Percentiles rank a stretch among this genome's conserved stretches.
Conservation (phyloP, 2,329 filamentous ascomycete species). For the Didymosphaeria variabile region DNA sequence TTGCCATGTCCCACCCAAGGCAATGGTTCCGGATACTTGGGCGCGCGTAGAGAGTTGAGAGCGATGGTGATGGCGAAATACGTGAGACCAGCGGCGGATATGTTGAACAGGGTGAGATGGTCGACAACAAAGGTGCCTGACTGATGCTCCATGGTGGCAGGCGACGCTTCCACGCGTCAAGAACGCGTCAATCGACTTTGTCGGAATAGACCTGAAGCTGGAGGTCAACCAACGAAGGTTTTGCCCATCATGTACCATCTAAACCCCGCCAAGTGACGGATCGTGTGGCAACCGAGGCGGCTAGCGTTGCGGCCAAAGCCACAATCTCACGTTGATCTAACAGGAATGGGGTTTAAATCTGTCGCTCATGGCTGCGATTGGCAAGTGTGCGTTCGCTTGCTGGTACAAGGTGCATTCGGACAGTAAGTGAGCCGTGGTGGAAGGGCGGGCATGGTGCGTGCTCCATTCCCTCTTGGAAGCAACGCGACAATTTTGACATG, state of each 20-base stretch:
- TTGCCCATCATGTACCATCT: not conserved
- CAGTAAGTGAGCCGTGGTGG: not conserved
- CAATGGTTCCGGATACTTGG: conserved; percentile 27
- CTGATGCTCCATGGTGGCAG: conserved; percentile 10
- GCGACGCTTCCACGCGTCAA: not conserved
- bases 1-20: conserved; percentile 40
- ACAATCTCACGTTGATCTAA: conserved; percentile 3
- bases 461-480: not conserved
- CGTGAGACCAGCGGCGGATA: conserved; percentile 27
- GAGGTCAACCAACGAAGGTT: not conserved
- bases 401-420: not conserved
- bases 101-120: conserved; percentile 16
- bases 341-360: not conserved
- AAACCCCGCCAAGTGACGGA: not conserved
- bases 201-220: not conserved
- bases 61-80: conserved; percentile 26
- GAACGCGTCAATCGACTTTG: not conserved
- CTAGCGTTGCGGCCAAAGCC: conserved; percentile 13
- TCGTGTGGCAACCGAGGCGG: conserved; percentile 6
- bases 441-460: not conserved
- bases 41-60: conserved; percentile 25
- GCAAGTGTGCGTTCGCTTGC: not conserved
- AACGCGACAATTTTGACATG: not conserved
- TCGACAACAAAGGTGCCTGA: conserved; percentile 3
- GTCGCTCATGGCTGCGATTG: not conserved